These are phyloP conservation scores for Pseudocercospora fuligena DNA, from an alignment of 2,329 filamentous ascomycete genomes.

Conservation along the genomic window DNA sequence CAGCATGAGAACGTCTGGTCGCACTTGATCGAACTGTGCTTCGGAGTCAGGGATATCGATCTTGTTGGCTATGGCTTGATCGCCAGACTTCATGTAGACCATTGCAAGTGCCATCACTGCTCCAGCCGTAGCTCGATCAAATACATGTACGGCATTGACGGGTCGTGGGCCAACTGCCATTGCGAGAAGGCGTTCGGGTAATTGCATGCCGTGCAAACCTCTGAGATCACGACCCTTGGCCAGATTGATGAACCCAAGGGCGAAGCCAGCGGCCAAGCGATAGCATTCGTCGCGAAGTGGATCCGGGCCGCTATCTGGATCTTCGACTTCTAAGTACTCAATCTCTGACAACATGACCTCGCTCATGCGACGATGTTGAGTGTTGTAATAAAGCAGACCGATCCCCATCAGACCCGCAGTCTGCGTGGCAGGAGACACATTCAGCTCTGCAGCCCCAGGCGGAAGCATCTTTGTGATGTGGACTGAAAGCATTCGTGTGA, in stretches of 20 bases:
- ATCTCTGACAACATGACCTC: conserved; percentile 99
- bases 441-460: conserved; percentile 88
- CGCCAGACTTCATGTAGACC: conserved; percentile 97
- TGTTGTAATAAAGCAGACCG: conserved; percentile 89
- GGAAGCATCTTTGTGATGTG: conserved; percentile 96
- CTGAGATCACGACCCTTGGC: conserved; percentile 86
- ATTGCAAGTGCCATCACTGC: conserved; percentile 87
- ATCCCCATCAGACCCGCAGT: conserved; percentile 98
- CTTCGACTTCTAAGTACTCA: conserved; percentile 82
- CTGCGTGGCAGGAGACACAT: conserved; percentile 89
- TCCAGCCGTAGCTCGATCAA: conserved; percentile 92
- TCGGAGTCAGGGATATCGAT: conserved; percentile 90
- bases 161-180: conserved; percentile 89
- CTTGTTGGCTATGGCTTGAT: conserved; percentile 83
- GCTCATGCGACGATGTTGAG: conserved; percentile 96
- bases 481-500: conserved; percentile 90
- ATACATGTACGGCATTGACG: conserved; percentile 86
- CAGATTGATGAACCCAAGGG: conserved; percentile 91
- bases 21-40: conserved; percentile 92
- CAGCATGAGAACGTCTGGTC: conserved; percentile 88
- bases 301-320: conserved; percentile 69
- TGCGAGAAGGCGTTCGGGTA: conserved; percentile 84
- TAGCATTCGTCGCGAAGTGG: conserved; percentile 93
- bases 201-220: conserved; percentile 89
- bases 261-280: conserved; percentile 88